These are phyloP conservation scores for Mycena olivaceomarginata DNA, from an alignment of 768 basidiomycete species.

Conservation along the genomic window DNA sequence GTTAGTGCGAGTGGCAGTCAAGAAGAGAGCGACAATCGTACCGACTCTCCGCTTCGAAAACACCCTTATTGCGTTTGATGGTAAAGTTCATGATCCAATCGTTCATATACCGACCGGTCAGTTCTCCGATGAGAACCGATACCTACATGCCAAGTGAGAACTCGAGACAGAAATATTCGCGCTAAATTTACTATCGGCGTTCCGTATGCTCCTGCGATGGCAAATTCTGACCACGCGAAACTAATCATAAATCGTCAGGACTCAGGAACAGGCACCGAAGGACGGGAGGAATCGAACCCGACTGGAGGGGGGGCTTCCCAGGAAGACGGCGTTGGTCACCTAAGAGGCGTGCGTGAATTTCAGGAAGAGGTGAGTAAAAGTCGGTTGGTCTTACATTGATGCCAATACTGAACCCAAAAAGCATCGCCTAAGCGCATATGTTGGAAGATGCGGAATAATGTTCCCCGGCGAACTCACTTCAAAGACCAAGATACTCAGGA, in stretches of 20 bases:
- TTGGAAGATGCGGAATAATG: slow-evolving; percentile 4
- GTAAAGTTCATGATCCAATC: slow-evolving; percentile 69
- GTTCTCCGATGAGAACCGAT: slow-evolving; percentile 71
- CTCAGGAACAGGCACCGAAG: slow-evolving; percentile 1
- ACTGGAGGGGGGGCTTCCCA: slow-evolving; percentile 70
- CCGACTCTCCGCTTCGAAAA: slow-evolving; percentile 75
- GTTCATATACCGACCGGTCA: slow-evolving; percentile 71
- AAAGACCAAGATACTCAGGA: slow-evolving; percentile 70
- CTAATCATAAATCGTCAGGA: slow-evolving; percentile 8
- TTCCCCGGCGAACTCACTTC: slow-evolving; percentile 58
- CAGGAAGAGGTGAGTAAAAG: not conserved
- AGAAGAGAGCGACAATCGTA: not conserved
- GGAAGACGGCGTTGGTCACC: slow-evolving; percentile 81
- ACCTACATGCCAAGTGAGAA: slow-evolving; percentile 56
- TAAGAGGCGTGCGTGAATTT: slow-evolving; percentile 46
- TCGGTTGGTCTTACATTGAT: slow-evolving; percentile 66
- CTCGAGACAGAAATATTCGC: not conserved
- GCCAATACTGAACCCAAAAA: slow-evolving; percentile 81
- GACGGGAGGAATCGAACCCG: slow-evolving; percentile 66
- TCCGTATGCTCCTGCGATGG: slow-evolving; percentile 72
- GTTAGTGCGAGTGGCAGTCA: not conserved
- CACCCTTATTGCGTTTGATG: slow-evolving; percentile 70
- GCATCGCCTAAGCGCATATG: slow-evolving; percentile 58
- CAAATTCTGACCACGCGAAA: slow-evolving; percentile 58
- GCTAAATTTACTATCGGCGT: slow-evolving; percentile 69